Conservation (phyloP, 257 asterid species). For the Ophiorrhiza pumila region DNA sequence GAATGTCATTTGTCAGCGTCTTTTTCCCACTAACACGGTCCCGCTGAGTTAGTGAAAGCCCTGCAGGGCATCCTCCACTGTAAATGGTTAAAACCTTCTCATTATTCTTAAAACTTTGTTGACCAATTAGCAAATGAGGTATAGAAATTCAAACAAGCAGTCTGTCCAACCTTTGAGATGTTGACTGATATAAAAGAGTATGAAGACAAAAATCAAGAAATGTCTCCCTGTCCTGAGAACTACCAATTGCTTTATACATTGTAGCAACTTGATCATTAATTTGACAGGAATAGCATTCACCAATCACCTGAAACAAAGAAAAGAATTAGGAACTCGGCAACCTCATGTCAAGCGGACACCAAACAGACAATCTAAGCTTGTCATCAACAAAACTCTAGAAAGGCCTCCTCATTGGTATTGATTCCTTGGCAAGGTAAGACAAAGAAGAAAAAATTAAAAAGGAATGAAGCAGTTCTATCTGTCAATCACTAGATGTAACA, state of each 20-base stretch:
- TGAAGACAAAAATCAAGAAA: slow-evolving; percentile 90
- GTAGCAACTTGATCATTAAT: slow-evolving; percentile 55
- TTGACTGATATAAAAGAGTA: slow-evolving; percentile 72
- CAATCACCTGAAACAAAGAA: slow-evolving; percentile 68
- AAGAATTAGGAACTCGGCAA: slow-evolving; percentile 13
- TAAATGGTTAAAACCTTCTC: slow-evolving; percentile 28
- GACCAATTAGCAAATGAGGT: neutral
- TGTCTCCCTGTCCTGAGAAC: slow-evolving; percentile 62
- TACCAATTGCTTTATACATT: slow-evolving; percentile 49
- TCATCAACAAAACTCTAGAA: too few species aligned
- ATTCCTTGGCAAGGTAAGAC: neutral
- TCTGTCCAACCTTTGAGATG: slow-evolving; percentile 62
- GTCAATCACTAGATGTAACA: neutral
- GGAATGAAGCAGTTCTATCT: neutral
- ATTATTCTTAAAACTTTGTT: slow-evolving; percentile 18
- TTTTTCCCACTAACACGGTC: slow-evolving; percentile 85
- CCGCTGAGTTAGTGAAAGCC: slow-evolving; percentile 73
- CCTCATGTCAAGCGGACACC: neutral
- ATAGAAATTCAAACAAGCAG: slow-evolving; percentile 4
- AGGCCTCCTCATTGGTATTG: neutral
- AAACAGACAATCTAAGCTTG: neutral
- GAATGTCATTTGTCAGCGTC: slow-evolving; percentile 47
- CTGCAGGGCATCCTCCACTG: slow-evolving; percentile 71
- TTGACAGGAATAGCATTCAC: slow-evolving; percentile 76
- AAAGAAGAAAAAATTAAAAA: neutral